phyloP scores from a whole-genome alignment of 2,329 filamentous ascomycete species.

The Beauveria brongniartii region DNA sequence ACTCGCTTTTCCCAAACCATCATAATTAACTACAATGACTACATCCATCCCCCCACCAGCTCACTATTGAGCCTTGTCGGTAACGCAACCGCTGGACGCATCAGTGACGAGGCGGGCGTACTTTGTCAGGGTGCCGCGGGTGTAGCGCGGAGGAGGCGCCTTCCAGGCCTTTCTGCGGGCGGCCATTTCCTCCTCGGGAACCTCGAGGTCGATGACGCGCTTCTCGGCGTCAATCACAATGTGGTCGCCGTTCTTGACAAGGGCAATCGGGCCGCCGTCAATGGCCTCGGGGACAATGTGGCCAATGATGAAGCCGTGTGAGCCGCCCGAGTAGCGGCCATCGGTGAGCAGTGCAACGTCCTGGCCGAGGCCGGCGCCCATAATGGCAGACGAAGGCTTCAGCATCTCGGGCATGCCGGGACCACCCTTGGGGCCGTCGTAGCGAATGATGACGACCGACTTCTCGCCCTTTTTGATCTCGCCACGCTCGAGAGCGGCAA shows the following conservation, averaged over 20 bases:
- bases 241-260: conserved; percentile 72
- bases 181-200: conserved; percentile 57
- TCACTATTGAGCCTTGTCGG: conserved; percentile 26
- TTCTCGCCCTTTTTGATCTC: conserved; percentile 80
- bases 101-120: conserved; percentile 55
- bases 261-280: conserved; percentile 74
- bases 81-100: conserved; percentile 52
- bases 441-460: conserved; percentile 83
- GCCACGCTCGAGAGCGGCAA: conserved; percentile 66
- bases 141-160: conserved; percentile 49
- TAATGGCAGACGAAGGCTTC: conserved; percentile 85
- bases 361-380: conserved; percentile 77
- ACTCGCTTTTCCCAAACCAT: background rate
- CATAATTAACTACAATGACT: background rate
- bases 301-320: conserved; percentile 79
- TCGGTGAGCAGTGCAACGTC: conserved; percentile 70
- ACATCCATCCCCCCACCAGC: background rate
- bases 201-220: conserved; percentile 57
- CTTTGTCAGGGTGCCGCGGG: conserved; percentile 61
- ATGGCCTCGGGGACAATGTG: conserved; percentile 84
- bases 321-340: conserved; percentile 70
- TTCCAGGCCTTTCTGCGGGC: conserved; percentile 53
- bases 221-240: conserved; percentile 78
- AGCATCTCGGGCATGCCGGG: conserved; percentile 95
- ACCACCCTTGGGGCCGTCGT: conserved; percentile 88